Conservation (phyloP, 305 asterid species). For the Petunia hybrid region DNA sequence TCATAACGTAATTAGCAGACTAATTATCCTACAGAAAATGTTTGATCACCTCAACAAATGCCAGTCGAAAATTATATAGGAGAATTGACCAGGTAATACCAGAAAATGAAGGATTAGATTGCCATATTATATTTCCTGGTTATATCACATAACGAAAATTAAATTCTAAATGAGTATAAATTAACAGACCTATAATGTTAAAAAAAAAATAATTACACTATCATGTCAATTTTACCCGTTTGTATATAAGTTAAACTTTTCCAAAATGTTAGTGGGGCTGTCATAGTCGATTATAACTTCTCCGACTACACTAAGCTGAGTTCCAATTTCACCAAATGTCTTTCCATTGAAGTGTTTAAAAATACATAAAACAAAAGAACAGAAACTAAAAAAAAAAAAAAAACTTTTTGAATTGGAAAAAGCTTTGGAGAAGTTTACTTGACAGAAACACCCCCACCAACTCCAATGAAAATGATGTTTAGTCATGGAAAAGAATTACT, state of each 20-base stretch:
- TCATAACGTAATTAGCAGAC: neutral
- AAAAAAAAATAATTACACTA: no score
- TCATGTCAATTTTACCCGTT: no score
- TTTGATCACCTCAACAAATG: neutral
- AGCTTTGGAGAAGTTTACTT: neutral
- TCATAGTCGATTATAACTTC: neutral
- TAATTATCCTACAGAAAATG: neutral
- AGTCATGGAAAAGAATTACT: neutral
- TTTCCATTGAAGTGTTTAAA: neutral
- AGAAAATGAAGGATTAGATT: neutral
- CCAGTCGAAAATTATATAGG: neutral
- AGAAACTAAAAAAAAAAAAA: neutral
- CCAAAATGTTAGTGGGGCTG: neutral
- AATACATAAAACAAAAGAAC: neutral
- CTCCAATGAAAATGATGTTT: constrained; percentile 40
- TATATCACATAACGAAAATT: neutral
- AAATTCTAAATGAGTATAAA: no score
- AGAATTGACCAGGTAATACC: neutral
- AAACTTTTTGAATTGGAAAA: constrained; percentile 8
- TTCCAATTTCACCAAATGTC: neutral
- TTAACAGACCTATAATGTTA: no score
- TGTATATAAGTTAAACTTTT: no score
- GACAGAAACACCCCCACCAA: constrained; percentile 45
- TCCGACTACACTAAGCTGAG: neutral
- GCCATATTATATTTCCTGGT: neutral